Evolutionary conservation across 1,139 yeast genomes (phyloP), one percentile per base, ranked within the genome.

Genomic region (Kodamaea suecica): DNA sequence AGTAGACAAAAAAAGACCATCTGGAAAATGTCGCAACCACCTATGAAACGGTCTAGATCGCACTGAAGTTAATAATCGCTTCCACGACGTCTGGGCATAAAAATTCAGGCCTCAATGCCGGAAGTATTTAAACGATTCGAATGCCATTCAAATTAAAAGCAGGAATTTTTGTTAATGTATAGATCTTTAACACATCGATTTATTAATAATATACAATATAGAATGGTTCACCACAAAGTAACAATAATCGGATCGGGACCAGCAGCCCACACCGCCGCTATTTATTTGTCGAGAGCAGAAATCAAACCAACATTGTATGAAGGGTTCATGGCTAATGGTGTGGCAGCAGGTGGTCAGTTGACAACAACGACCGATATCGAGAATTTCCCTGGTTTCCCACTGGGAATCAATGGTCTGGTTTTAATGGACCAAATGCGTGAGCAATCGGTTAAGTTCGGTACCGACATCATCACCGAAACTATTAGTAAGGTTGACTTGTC

Each of bases 201-300:
- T 10, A 28, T 30, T 13, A 30, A 21, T 19, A 19, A 19, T 9
- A 19, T 19, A 29, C 34, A 29, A 15, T 16, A 20, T 19, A 78
- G 73, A 74, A 82, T 81, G 88, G 84, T 77, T 52, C 96, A 88
- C 64, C 80, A 85, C 69, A 78, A 73, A 66, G 96, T 88, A 45
- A 87, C 95, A 35, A 87, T 90, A 53, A 83, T 90, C 47, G 97
- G 97, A 32, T 90, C 97, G 35, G 98, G 98, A 50, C 98, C 98
- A 37, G 98, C 98, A 42, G 98, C 97, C 38, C 97, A 92, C 73
- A 92, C 98, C 31, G 98, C 98, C 34, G 98, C 98, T 49, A 86
- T 92, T 62, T 92, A 92, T 65, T 73, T 92, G 42, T 82, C 97
- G 21, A 81, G 98, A 64, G 98, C 98, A 26, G 98, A 92, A 70